phyloP scores from a whole-genome alignment of 2,329 filamentous ascomycete species.

The Apiospora malaysiana region DNA sequence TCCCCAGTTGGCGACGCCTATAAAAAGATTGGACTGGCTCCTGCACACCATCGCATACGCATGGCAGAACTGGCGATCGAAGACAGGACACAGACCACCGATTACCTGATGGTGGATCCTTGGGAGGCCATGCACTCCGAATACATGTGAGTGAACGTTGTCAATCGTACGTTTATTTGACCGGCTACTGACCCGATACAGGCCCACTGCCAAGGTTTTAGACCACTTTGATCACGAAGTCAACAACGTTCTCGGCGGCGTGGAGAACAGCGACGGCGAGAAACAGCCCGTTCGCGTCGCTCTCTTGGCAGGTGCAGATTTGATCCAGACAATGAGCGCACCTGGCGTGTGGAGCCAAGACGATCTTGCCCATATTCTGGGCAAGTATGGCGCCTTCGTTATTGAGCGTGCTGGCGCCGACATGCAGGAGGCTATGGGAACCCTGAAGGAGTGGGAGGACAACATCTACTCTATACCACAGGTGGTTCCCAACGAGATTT shows the following conservation, averaged over 20 bases:
- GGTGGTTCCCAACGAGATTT: slow-evolving; percentile 85
- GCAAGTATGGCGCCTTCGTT: slow-evolving; percentile 79
- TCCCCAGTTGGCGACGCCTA: slow-evolving; percentile 73
- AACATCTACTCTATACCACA: slow-evolving; percentile 90
- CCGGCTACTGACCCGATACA: neutral
- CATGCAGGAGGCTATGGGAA: slow-evolving; percentile 85
- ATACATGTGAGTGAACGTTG: slow-evolving; percentile 62
- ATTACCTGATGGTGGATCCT: slow-evolving; percentile 85
- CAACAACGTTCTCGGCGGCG: slow-evolving; percentile 77
- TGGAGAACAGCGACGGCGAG: slow-evolving; percentile 70
- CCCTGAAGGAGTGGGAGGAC: slow-evolving; percentile 79
- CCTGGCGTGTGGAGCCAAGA: slow-evolving; percentile 81
- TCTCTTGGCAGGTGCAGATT: slow-evolving; percentile 79
- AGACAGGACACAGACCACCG: slow-evolving; percentile 73
- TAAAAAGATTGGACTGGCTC: slow-evolving; percentile 81
- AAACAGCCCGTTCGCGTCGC: slow-evolving; percentile 75
- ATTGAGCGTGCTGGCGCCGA: slow-evolving; percentile 90
- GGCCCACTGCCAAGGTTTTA: slow-evolving; percentile 83
- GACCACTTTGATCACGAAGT: slow-evolving; percentile 93
- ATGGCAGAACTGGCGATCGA: slow-evolving; percentile 88
- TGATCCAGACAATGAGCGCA: slow-evolving; percentile 76
- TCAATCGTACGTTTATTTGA: neutral
- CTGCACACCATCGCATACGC: slow-evolving; percentile 72
- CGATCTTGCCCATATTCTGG: slow-evolving; percentile 87
- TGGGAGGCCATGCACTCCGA: slow-evolving; percentile 87